Evolutionary conservation across 768 basidiomycete species (phyloP), one percentile per base, ranked within the genome.

Genomic region (Pleurotus tuoliensis): DNA sequence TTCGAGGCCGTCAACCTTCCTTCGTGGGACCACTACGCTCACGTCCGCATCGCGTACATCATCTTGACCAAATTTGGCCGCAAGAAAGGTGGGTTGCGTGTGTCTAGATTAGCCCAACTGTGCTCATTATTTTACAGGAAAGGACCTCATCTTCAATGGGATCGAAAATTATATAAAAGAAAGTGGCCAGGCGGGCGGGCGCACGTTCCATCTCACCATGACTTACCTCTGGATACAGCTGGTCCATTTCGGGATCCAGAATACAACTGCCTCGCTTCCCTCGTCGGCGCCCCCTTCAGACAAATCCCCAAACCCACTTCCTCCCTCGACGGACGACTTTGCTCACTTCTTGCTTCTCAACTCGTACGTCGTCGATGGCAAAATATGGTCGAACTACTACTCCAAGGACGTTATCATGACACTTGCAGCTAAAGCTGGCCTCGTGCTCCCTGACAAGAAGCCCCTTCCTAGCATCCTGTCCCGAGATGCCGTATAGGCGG

Each of bases 211-310:
- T 55, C 54, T 77, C 40, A 76, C 76, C 16, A 77, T 80, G 78
- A 76, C 79, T 0, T 80, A 78, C 57, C 78, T 79, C 62, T 79
- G 79, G 77, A 74, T 79, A 52, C 76, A 80, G 60, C 69, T 78
- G 22, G 76, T 78, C 12, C 77, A 78, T 55, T 74, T 78, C 50
- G 77, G 75, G 0, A 79, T 79, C 47, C 71, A 65, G 8, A 73
- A 18, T n/a, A 24, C 61, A 5, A 56, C 58, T 5, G 34, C 51
- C 11, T 50, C 39, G 40, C 46, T 46, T 12, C 41, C 56, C 13
- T n/a, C 37, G 3, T 41, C 62, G n/a, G n/a, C 59, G 20, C 20
- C 53, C 2, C 53, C 34, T 11, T 34, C 30, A 34, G 30, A 34
- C 30, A 11, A 34, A 34, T 34, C 5, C 40, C 55, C 54, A 48